phyloP scores from a whole-genome alignment of 192 early-diverging fungal species.

The Podila verticillata region DNA sequence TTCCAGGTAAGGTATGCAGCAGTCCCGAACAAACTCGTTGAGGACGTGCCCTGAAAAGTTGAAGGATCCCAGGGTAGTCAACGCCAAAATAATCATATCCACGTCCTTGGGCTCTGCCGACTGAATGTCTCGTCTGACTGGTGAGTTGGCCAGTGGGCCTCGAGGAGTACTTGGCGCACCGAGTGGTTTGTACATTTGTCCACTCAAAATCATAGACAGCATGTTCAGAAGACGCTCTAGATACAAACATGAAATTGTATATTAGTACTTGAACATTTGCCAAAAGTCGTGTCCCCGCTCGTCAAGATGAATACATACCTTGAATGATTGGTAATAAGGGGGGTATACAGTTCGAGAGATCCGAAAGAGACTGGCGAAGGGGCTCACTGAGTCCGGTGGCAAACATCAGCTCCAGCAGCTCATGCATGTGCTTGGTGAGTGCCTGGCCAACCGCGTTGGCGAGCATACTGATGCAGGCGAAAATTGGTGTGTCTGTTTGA shows the following conservation, averaged over 20 bases:
- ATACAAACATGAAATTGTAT: background rate
- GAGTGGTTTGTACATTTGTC: slow-evolving; percentile 80
- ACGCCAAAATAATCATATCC: slow-evolving; percentile 81
- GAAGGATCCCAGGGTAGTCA: slow-evolving; percentile 85
- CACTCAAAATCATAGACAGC: slow-evolving; percentile 85
- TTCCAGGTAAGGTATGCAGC: slow-evolving; percentile 82
- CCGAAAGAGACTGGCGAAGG: slow-evolving; percentile 81
- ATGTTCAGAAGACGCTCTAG: slow-evolving; percentile 87
- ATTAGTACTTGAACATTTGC: background rate
- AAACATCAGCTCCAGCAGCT: slow-evolving; percentile 93
- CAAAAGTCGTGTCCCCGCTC: background rate
- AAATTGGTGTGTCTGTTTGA: slow-evolving; percentile 71
- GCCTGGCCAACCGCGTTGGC: slow-evolving; percentile 91
- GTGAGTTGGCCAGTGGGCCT: slow-evolving; percentile 18
- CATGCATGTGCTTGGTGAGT: slow-evolving; percentile 87
- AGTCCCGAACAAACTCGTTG: slow-evolving; percentile 91
- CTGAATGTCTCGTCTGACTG: slow-evolving; percentile 37
- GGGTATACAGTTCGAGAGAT: slow-evolving; percentile 84
- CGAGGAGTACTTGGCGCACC: slow-evolving; percentile 65
- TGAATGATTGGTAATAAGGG: slow-evolving; percentile 86
- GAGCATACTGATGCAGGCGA: slow-evolving; percentile 89
- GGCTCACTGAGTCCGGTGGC: slow-evolving; percentile 84
- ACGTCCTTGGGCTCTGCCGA: slow-evolving; percentile 70
- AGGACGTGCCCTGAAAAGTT: slow-evolving; percentile 85
- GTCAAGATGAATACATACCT: slow-evolving; percentile 55